Evolutionary conservation across 2,329 filamentous ascomycete genomes (phyloP), one percentile per base, ranked within the genome.

Genomic region (Neurospora crassa): DNA sequence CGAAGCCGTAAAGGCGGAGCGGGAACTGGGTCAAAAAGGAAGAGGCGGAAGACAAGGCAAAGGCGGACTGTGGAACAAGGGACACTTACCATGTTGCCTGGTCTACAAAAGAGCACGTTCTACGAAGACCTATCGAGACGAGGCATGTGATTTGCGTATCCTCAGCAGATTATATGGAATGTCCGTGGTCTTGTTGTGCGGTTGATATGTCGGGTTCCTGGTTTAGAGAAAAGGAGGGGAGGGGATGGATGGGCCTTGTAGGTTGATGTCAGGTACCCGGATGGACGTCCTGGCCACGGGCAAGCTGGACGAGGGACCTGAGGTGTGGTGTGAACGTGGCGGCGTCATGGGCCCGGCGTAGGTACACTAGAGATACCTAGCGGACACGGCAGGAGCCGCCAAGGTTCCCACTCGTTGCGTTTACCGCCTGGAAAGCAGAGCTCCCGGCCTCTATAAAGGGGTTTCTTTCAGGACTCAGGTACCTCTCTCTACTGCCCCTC

Each of bases 71-170:
- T 47, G 45, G 8, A 40, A 47, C 29, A 59, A 5, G 14, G 18
- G 8, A 10, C 3, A 70, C 69, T 71, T 74, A 77, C 75, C 75
- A 76, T 77, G 68, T 72, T 74, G 73, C 71, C 72, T 70, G 69
- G 68, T 69, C 67, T 73, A 72, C 75, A 74, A 74, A 71, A 71
- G 72, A 71, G 72, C 72, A 74, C 74, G 75, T 75, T 76, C 76
- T 77, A 77, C 72, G 73, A 72, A 71, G 75, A 74, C 74, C 74
- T 73, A 45, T 70, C 72, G 68, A 69, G 45, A 73, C 74, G 74
- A 73, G 71, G 71, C 75, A 77, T 76, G 73, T 71, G 75, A 47
- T 47, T 69, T 40, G 67, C 71, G 73, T 72, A 74, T 70, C 68
- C 68, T 71, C 69, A 40, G 59, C 45, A 16, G 7, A n/a, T 37